These are phyloP conservation scores for Acer yangbiense DNA, from an alignment of 345 rosid species.

Conservation along the genomic window DNA sequence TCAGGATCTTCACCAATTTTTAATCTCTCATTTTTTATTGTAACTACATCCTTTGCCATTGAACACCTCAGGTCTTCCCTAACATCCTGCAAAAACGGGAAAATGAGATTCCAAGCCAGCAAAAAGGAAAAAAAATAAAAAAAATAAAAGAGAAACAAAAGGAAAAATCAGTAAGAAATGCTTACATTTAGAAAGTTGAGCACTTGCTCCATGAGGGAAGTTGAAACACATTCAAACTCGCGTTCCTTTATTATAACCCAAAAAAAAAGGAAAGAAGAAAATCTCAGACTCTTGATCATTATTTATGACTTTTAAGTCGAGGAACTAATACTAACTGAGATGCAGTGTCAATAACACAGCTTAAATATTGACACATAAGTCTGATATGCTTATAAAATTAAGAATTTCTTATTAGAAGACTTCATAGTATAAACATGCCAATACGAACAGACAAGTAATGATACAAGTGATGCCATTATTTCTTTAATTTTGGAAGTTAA, in stretches of 20 bases:
- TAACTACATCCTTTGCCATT: slow-evolving; percentile 81
- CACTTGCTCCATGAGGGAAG: slow-evolving; percentile 90
- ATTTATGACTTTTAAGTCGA: neutral
- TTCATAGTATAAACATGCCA: neutral
- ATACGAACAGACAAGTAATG: neutral
- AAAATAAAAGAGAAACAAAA: neutral
- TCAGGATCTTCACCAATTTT: slow-evolving; percentile 44
- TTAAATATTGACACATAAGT: slow-evolving; percentile 3
- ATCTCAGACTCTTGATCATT: neutral
- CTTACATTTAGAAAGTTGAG: slow-evolving; percentile 80
- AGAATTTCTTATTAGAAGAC: neutral
- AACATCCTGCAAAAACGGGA: slow-evolving; percentile 60
- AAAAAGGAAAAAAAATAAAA: neutral
- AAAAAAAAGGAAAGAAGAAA: slow-evolving; percentile 11
- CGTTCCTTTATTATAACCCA: slow-evolving; percentile 58
- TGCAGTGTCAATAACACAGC: neutral
- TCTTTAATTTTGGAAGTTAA: neutral
- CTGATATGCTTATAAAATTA: neutral
- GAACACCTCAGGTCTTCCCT: slow-evolving; percentile 91
- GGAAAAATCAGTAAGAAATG: slow-evolving; percentile 11
- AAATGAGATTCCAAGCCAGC: slow-evolving; percentile 32
- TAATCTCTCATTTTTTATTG: slow-evolving; percentile 81
- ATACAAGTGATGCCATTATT: neutral
- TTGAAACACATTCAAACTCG: slow-evolving; percentile 92
- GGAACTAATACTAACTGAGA: neutral